Evolutionary conservation across 805 yeast genomes (phyloP), one percentile per base, ranked within the genome.

Genomic region (Candida sonorensis): DNA sequence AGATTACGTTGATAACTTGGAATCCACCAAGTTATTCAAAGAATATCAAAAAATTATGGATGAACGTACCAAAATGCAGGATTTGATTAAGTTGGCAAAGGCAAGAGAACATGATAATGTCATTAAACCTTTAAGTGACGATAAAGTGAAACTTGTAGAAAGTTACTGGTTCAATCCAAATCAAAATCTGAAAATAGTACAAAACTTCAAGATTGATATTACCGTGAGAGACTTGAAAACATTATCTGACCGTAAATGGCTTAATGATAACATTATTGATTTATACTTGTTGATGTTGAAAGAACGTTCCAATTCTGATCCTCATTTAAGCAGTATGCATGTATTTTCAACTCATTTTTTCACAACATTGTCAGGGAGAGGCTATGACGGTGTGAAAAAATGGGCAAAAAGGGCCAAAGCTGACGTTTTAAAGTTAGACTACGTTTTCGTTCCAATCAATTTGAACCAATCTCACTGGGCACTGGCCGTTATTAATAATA

Each of bases 211-310:
- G 33, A 72, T 88, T 26, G 90, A 82, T 30, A 69, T 88, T 3
- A 59, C 61, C 4, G 69, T 71, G 0, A 59, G 72, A 21, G 98
- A 92, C 53, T 55, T 90, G 34, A 65, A 68, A 27, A 86, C 96
- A 0, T 62, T 92, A 21, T 59, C 68, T 7, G 82, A 80, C 33
- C 66, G 80, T 5, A 59, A 68, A 24, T 92, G 98, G 98, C 67
- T 92, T 19, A 92, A 92, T 52, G 98, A 92, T 56, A 83, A 79
- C 27, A 69, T 92, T 4, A 88, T 92, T 37, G 97, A 92, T 50
- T 80, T 77, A 45, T 90, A 81, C 52, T 63, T 88, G 48, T 64
- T 66, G 27, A 45, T 80, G 44, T 59, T 79, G 6, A 62, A 73
- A 3, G 66, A 66, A 4, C 51, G 72, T 16, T 50, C 66, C 9